Base-by-base conservation (phyloP, 768 basidiomycete species). In the Lepiota brunneoincarnata region DNA sequence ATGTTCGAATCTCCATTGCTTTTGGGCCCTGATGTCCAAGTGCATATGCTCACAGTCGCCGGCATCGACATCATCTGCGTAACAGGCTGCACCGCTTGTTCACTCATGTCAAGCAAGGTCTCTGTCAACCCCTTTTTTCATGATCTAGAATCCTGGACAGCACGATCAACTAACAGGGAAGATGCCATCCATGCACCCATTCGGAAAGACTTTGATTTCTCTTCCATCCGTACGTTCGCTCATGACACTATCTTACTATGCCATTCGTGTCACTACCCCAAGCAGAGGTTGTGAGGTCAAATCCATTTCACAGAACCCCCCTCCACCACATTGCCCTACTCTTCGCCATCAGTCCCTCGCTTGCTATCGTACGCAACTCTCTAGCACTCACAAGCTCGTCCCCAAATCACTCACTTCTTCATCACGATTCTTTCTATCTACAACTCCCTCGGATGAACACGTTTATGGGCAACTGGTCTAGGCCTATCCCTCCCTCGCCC, bases 361-460 rank as follows among this genome's bases (percentile, higher is more conserved):
- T 31, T 31, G 11, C 2, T 10, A 31, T 10, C 31, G 7, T 31
- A 10, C 31, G 11, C 31, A 31, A 31, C 31, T 9, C 26, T 28
- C 26, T 7, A 7, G 26, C 7, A 28, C 7, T 7, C 26, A 28
- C 26, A 28, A 28, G 4, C 7, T 28, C 26, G 3, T 28, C 26
- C 26, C 26, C 26, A 4, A 28, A 28, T 28, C 26, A 3, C 6
- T 6, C 26, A 44, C 23, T 43, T 39, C 40, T 41, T 40, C 41
- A 36, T 43, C 34, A 52, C 14, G 41, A 43, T 24, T n/a, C 51
- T 31, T 9, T 38, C 44, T 34, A 43, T 51, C 42, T 43, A 35
- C 43, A 52, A 43, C 35, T 52, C 42, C 51, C 51, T 52, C 51
- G 51, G 51, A 37, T 52, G 41, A 44, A 43, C 35, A 26, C 51